Evolutionary conservation across 805 yeast species (phyloP), one percentile per base, ranked within the genome.

Genomic region (Yarrowia sp.): DNA sequence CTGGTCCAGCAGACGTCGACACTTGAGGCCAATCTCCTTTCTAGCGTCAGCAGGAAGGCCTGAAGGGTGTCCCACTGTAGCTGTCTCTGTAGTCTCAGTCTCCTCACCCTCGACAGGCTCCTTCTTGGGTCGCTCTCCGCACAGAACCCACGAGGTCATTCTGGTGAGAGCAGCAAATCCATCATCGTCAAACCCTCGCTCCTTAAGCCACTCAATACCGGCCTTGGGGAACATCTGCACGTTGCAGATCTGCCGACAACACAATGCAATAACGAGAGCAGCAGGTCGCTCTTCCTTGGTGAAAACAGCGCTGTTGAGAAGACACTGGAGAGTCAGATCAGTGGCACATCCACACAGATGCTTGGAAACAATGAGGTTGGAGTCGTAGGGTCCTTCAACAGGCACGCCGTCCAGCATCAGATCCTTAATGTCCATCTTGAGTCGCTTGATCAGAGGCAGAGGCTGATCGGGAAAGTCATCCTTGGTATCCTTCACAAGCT

Each of bases 291-390:
- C 39, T 10, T 50, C 67, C 36, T 69, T 58, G 33, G 33, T 39
- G 33, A 50, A 38, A 20, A 38, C 55, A 15, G 49, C 20, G 69
- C 77, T 76, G 49, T 84, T 83, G 55, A 82, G 69, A 2, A 92
- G 75, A 77, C 92, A 88, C 71, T 86, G 81, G 33, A 93, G 76
- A 0, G 97, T 89, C 61, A 92, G 79, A 75, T 92, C 98, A 0
- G 97, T 93, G 1, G 98, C 98, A 3, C 90, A 96, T 6, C 98
- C 98, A 78, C 98, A 92, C 42, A 93, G 78, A 78, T 92, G 98
- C 76, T 92, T 92, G 5, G 97, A 92, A 2, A 92, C 85, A 9
- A 89, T 58, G 4, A 74, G 61, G 20, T 67, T 65, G 8, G 39
- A 42, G 12, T 47, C 42, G 13, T 44, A 39, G 44, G 33, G 44